Base-by-base conservation (phyloP, 805 yeast species). In the Ogataea angusta region DNA sequence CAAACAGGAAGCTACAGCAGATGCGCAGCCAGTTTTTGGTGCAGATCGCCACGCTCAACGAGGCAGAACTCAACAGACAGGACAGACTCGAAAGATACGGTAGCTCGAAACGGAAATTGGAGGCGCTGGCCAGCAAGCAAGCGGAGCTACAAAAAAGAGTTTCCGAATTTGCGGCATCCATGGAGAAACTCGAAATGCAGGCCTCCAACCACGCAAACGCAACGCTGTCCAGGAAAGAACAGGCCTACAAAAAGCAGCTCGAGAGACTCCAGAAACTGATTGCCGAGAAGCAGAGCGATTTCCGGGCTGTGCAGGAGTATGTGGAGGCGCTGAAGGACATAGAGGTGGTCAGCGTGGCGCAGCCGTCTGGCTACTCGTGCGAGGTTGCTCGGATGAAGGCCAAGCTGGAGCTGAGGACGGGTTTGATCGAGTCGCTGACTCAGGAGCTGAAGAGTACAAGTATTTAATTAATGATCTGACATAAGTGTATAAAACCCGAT, bases 61-160 rank as follows among this genome's bases (percentile, higher is more conserved):
- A 37, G 9, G 15, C 57, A 16, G 40, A 47, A 13, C 46, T 49
- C 3, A 45, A 48, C 13, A 35, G 48, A 12, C 38, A 27, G 3
- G 38, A 31, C n/a, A 17, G 32, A 16, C 16, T 16, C n/a, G 32
- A 32, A 14, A 27, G 26, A 28, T 15, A 27, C 14, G 10, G 10
- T 5, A n/a, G 12, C 42, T 38, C 37, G 22, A 32, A 38, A 23
- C 47, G 44, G 19, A 45, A 56, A 31, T 26, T 55, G 3, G 47
- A 51, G 12, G 38, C 42, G 1, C 48, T 68, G 28, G 49, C 58
- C 9, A 48, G 56, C 4, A 67, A 75, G 36, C 63, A 60, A 36
- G 27, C 36, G 2, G 24, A 28, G 9, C 22, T 60, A 31, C 53
- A 45, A 6, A 28, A 36, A 10, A 45, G 47, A 30, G 14, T 54